Percentiles rank a stretch among this genome's conserved stretches.
phyloP scores from a whole-genome alignment of 2,329 filamentous ascomycete genomes.

The Onygena corvina region DNA sequence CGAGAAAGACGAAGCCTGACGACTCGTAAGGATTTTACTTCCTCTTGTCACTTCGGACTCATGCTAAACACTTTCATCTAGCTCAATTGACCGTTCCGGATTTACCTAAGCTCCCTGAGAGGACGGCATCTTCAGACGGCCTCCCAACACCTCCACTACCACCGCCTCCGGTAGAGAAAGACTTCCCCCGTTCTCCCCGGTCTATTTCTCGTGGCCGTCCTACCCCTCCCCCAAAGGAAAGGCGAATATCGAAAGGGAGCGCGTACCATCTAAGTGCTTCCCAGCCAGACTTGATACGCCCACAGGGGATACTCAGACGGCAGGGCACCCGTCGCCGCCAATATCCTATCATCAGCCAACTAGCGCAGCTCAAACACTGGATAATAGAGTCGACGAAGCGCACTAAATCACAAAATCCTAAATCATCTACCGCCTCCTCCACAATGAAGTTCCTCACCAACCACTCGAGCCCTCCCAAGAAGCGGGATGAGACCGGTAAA shows the following conservation, averaged over 20 bases:
- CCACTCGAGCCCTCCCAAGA: constrained; percentile 30
- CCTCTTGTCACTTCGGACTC: constrained; percentile 56
- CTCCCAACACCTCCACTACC: constrained; percentile 32
- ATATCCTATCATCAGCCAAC: constrained; percentile 53
- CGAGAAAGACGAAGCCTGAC: constrained; percentile 61
- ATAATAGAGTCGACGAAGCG: constrained; percentile 56
- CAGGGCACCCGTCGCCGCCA: constrained; percentile 47
- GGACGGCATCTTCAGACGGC: constrained; percentile 26
- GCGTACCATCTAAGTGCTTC: constrained; percentile 73
- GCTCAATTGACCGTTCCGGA: constrained; percentile 56
- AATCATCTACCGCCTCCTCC: constrained; percentile 21
- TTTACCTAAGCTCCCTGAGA: constrained; percentile 63
- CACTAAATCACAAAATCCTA: constrained; percentile 44
- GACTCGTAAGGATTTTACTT: constrained; percentile 37
- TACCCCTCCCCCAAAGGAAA: constrained; percentile 77
- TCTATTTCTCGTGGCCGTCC: constrained; percentile 62
- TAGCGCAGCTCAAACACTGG: constrained; percentile 59
- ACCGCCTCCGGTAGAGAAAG: constrained; percentile 60
- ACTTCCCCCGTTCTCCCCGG: constrained; percentile 59
- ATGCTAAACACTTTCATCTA: constrained; percentile 10
- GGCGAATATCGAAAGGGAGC: constrained; percentile 64
- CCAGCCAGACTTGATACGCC: constrained; percentile 49
- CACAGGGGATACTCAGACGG: constrained; percentile 44
- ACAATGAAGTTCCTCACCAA: constrained; percentile 30
- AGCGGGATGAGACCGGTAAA: constrained; percentile 26